Conservation (phyloP, 129 eudicot species). For the Dittrichia graveolens region DNA sequence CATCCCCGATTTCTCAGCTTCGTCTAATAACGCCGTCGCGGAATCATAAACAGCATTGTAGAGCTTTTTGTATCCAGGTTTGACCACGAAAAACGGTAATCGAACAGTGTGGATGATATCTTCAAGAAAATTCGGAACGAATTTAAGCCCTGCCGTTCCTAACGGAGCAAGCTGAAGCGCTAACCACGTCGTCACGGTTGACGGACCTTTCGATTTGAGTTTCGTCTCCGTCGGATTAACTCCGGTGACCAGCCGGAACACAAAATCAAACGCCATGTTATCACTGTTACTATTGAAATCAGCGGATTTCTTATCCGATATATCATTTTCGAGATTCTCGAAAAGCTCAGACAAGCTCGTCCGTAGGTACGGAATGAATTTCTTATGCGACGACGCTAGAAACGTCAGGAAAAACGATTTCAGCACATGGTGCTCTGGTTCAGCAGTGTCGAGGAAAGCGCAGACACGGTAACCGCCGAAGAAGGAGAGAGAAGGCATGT, state of each 20-base stretch:
- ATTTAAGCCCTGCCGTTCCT: constrained; percentile 44
- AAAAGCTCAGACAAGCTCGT: constrained; percentile 34
- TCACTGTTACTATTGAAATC: constrained; percentile 45
- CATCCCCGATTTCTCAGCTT: constrained; percentile 47
- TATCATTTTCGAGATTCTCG: constrained; percentile 43
- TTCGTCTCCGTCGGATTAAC: constrained; percentile 39
- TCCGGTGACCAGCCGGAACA: constrained; percentile 52
- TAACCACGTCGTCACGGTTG: constrained; percentile 40
- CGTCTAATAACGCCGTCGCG: constrained; percentile 37
- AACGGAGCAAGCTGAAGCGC: constrained; percentile 56
- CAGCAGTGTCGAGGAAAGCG: constrained; percentile 62
- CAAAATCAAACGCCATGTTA: constrained; percentile 55
- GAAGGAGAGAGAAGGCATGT: constrained; percentile 55
- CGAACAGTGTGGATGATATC: constrained; percentile 55
- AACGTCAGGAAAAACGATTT: constrained; percentile 43
- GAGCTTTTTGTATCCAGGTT: constrained; percentile 50
- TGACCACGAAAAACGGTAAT: constrained; percentile 44
- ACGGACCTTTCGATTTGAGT: constrained; percentile 45
- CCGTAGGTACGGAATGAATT: constrained; percentile 48
- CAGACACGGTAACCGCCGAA: constrained; percentile 62
- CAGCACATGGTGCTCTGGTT: constrained; percentile 43
- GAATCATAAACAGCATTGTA: constrained; percentile 42
- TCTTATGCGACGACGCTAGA: constrained; percentile 38
- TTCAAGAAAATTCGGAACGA: constrained; percentile 45
- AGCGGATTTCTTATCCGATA: constrained; percentile 38